A percentile compares a stretch with the other conserved stretches of the same genome.
Conservation (phyloP, 192 early-diverging fungal species). For the Coemansia sp. region DNA sequence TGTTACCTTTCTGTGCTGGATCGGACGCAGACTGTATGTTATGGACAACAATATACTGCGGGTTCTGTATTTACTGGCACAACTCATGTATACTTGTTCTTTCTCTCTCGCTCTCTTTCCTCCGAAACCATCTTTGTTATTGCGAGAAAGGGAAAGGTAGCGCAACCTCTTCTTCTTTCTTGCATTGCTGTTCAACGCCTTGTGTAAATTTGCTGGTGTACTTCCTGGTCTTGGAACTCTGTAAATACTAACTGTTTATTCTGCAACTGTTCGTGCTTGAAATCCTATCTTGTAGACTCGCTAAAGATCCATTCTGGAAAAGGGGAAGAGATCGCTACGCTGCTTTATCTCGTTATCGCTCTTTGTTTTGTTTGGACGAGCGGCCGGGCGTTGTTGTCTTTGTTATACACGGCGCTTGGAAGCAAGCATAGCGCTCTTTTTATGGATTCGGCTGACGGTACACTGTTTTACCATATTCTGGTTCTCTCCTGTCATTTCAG, state of each 20-base stretch:
- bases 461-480: conserved; percentile 1
- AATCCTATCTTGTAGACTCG: conserved; percentile 14
- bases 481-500: conserved; percentile 4
- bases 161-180: conserved; percentile 6
- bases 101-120: background rate
- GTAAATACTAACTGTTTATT: background rate
- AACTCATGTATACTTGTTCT: too few species aligned
- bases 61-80: too few species aligned
- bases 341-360: background rate
- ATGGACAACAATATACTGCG: too few species aligned
- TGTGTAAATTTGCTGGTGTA: too few species aligned
- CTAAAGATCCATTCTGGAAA: conserved; percentile 8
- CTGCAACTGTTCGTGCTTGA: background rate
- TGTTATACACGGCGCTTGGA: conserved; percentile 5
- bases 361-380: background rate
- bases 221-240: background rate
- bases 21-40: too few species aligned
- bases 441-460: conserved; percentile 1
- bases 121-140: background rate
- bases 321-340: background rate
- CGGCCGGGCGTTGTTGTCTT: conserved; percentile 1
- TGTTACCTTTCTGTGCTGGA: too few species aligned
- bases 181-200: background rate
- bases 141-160: background rate
- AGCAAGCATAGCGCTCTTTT: conserved; percentile 7